Percentiles rank a stretch among this genome's conserved stretches.
These are phyloP conservation scores for Corynascus novoguineensis DNA, from an alignment of 495 filamentous ascomycete species.

Conservation along the genomic window DNA sequence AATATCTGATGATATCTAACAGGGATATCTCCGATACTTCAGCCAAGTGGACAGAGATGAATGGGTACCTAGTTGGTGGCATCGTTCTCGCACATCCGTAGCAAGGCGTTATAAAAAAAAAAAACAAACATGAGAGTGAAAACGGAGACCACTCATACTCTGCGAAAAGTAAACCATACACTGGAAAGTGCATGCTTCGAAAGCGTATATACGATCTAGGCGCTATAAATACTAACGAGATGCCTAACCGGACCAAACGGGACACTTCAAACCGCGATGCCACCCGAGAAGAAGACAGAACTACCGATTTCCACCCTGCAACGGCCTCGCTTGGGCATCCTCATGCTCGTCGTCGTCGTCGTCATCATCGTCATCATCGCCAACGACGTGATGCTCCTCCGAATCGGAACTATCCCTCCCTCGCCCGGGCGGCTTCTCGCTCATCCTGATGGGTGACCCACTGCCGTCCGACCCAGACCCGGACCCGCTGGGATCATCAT, in stretches of 20 bases:
- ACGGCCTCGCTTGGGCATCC: constrained; percentile 18
- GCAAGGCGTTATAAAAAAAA: too few species aligned
- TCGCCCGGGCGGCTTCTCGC: constrained; percentile 17
- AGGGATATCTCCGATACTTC: too few species aligned
- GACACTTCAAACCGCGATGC: background rate
- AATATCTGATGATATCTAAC: too few species aligned
- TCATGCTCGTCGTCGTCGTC: constrained; percentile 24
- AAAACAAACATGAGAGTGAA: too few species aligned
- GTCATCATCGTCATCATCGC: constrained; percentile 25
- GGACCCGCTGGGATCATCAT: too few species aligned
- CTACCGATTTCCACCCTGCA: constrained; percentile 6
- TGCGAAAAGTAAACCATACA: too few species aligned
- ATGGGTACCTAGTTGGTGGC: too few species aligned
- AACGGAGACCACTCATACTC: too few species aligned
- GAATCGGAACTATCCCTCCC: constrained; percentile 49
- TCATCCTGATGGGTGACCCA: constrained; percentile 7
- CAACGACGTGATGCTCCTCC: constrained; percentile 32
- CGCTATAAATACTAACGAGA: background rate
- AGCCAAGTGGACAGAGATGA: too few species aligned
- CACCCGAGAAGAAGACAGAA: background rate
- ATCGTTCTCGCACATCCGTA: too few species aligned
- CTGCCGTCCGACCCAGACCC: constrained; percentile 3
- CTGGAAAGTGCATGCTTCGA: background rate
- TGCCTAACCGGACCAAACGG: background rate
- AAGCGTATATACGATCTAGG: background rate